Evolutionary conservation across 2,329 filamentous ascomycete genomes (phyloP).

Genomic region (Ophiocordyceps unilateralis): DNA sequence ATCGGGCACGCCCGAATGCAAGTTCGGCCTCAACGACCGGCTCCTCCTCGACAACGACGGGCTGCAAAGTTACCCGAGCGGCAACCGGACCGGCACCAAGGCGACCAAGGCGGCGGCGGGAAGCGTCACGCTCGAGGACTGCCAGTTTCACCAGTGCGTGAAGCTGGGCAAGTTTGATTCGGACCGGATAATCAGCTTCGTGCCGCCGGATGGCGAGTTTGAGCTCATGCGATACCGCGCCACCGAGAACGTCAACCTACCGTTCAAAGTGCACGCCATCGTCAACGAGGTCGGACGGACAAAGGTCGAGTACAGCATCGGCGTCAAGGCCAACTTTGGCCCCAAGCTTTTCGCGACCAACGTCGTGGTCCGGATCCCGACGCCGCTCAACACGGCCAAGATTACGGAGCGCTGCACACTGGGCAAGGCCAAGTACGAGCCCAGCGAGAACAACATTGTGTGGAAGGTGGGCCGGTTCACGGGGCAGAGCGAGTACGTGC

Average conservation of each 20-base stretch:
- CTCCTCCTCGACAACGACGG: constrained; percentile 71
- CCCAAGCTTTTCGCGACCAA: constrained; percentile 95
- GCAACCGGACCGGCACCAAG: constrained; percentile 66
- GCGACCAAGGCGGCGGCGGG: constrained; percentile 91
- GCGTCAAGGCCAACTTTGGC: constrained; percentile 92
- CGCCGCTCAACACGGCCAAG: constrained; percentile 86
- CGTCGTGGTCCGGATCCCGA: constrained; percentile 84
- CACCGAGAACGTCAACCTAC: constrained; percentile 95
- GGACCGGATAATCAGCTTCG: constrained; percentile 91
- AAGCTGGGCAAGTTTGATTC: constrained; percentile 94
- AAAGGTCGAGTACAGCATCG: constrained; percentile 97
- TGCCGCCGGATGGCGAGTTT: constrained; percentile 94
- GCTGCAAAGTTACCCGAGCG: constrained; percentile 47
- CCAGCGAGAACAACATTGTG: constrained; percentile 91
- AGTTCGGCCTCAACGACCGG: constrained; percentile 93
- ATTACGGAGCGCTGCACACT: constrained; percentile 88
- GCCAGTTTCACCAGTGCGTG: constrained; percentile 97
- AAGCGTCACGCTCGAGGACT: constrained; percentile 90
- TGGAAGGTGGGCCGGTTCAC: constrained; percentile 99
- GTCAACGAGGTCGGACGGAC: constrained; percentile 94
- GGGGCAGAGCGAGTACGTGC: constrained; percentile 89
- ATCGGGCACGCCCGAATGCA: constrained; percentile 92
- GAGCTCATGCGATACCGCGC: constrained; percentile 97
- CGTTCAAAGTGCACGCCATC: constrained; percentile 97
- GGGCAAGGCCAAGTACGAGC: constrained; percentile 97